Percentiles rank a stretch among this genome's conserved stretches.
These are phyloP conservation scores for Parafenestella ontariensis DNA, from an alignment of 2,329 filamentous ascomycete species.

Conservation along the genomic window DNA sequence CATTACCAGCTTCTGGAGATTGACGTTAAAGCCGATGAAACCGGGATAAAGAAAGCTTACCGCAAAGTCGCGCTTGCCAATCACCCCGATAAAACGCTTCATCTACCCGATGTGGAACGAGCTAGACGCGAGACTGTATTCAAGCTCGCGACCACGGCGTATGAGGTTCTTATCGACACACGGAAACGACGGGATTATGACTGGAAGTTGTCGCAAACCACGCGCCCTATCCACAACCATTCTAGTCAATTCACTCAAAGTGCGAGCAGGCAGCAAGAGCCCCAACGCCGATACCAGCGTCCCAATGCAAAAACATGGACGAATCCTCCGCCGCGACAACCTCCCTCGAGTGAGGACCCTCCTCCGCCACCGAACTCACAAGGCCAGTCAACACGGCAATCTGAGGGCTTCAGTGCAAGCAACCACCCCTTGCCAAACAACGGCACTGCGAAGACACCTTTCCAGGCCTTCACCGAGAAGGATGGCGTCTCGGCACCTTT, in stretches of 20 bases:
- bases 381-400: no score
- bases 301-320: no score
- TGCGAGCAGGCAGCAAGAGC: no score
- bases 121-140: background rate
- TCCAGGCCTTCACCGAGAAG: slow-evolving; percentile 75
- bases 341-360: no score
- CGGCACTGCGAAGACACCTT: slow-evolving; percentile 72
- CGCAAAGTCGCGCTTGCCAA: background rate
- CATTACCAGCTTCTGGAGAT: slow-evolving; percentile 9
- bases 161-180: background rate
- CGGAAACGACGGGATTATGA: background rate
- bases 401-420: slow-evolving; percentile 35
- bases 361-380: no score
- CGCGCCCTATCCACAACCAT: background rate
- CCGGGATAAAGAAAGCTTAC: slow-evolving; percentile 10
- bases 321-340: no score
- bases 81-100: slow-evolving; percentile 14
- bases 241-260: no score
- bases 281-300: no score
- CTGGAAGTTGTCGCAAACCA: background rate
- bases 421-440: slow-evolving; percentile 46
- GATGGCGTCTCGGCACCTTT: slow-evolving; percentile 64
- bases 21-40: background rate
- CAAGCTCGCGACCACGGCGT: slow-evolving; percentile 6
- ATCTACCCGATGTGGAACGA: slow-evolving; percentile 1